Percentiles rank a stretch among this genome's conserved stretches.
These are phyloP conservation scores for Pichia sp. DNA, from an alignment of 1,139 yeast genomes.

Conservation along the genomic window DNA sequence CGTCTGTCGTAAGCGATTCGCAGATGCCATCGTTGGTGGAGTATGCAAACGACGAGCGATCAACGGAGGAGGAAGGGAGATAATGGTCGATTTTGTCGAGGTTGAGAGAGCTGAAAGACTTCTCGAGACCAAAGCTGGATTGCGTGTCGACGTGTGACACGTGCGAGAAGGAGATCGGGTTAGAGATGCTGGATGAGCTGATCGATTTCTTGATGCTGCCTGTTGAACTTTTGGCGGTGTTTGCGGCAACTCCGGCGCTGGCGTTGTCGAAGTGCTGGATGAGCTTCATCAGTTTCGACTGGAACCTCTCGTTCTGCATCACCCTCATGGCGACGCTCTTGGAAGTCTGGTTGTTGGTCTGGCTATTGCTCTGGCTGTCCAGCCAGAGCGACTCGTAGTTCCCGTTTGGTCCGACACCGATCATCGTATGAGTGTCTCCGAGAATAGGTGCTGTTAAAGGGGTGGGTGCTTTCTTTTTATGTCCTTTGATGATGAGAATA, in stretches of 20 bases:
- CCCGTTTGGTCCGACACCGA: background rate
- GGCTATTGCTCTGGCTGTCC: constrained; percentile 7
- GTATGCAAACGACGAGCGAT: background rate
- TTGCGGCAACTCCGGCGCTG: background rate
- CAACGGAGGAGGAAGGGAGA: constrained; percentile 2
- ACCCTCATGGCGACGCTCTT: background rate
- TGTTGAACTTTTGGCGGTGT: background rate
- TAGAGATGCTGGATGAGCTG: constrained; percentile 14
- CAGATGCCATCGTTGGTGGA: background rate
- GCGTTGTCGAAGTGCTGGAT: constrained; percentile 11
- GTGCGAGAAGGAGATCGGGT: constrained; percentile 33
- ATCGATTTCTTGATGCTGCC: background rate
- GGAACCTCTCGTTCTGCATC: constrained; percentile 8
- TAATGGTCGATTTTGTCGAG: background rate
- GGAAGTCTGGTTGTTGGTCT: background rate
- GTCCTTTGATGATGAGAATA: too few species aligned
- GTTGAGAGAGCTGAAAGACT: constrained; percentile 18
- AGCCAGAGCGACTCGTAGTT: constrained; percentile 16
- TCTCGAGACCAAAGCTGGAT: constrained; percentile 29
- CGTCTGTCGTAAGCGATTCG: background rate
- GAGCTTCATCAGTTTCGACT: constrained; percentile 5
- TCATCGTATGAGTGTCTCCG: background rate
- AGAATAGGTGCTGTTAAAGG: too few species aligned
- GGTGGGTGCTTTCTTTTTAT: too few species aligned
- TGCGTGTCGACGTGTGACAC: constrained; percentile 32